Evolutionary conservation across 2,329 filamentous ascomycete genomes (phyloP).

Genomic region (Metarhizium anisopliae): DNA sequence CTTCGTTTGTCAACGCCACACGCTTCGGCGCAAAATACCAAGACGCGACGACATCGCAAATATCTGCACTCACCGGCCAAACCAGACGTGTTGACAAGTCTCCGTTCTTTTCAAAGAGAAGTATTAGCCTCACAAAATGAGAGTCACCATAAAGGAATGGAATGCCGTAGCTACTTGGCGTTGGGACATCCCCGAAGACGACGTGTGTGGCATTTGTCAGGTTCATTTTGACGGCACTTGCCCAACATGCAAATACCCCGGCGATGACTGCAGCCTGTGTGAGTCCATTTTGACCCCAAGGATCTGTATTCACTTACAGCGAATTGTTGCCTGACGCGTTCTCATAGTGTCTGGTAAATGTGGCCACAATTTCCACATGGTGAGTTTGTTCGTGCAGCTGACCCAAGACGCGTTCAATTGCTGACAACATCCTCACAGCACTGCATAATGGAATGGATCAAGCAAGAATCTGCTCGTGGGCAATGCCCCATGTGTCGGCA

Average conservation of each 20-base stretch:
- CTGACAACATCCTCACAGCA: slow-evolving; percentile 47
- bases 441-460: slow-evolving; percentile 93
- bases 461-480: slow-evolving; percentile 85
- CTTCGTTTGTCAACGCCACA: too few relatives aligned
- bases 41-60: background rate
- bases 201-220: slow-evolving; percentile 97
- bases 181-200: slow-evolving; percentile 95
- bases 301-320: background rate
- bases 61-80: background rate
- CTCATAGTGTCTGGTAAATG: slow-evolving; percentile 82
- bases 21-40: background rate
- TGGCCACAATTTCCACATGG: slow-evolving; percentile 97
- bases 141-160: slow-evolving; percentile 90
- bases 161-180: slow-evolving; percentile 92
- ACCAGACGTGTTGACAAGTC: background rate
- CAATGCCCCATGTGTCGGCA: slow-evolving; percentile 98
- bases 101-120: background rate
- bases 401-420: background rate
- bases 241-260: slow-evolving; percentile 94
- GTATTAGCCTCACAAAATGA: slow-evolving; percentile 49
- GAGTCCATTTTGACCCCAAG: slow-evolving; percentile 23
- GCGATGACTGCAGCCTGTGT: slow-evolving; percentile 91
- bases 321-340: background rate
- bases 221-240: slow-evolving; percentile 97
- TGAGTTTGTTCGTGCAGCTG: slow-evolving; percentile 30